Evolutionary conservation across 2,329 filamentous ascomycete genomes (phyloP).

Genomic region (Arthrobotrys conoides): DNA sequence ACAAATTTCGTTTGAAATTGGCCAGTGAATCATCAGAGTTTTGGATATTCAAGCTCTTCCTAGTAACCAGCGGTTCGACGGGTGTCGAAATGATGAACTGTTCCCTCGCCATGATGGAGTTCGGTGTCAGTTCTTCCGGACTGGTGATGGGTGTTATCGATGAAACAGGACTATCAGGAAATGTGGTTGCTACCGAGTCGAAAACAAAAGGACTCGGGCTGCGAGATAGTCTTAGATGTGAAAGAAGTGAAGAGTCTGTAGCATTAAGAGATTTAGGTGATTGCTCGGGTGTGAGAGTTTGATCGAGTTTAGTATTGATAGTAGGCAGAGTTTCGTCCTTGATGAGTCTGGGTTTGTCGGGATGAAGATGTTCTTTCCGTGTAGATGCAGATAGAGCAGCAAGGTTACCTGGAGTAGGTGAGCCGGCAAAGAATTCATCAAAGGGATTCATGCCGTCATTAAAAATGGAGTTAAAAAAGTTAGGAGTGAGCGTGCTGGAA

Average conservation of each 20-base stretch:
- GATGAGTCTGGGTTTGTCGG: constrained; percentile 39
- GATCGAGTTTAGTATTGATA: constrained; percentile 57
- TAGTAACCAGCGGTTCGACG: not conserved
- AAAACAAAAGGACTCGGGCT: constrained; percentile 58
- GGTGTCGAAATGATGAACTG: constrained; percentile 14
- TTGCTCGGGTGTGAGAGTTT: constrained; percentile 57
- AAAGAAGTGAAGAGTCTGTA: constrained; percentile 32
- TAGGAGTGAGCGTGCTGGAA: constrained; percentile 58
- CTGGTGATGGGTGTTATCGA: constrained; percentile 56
- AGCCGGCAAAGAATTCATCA: constrained; percentile 55
- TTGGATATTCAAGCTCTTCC: constrained; percentile 19
- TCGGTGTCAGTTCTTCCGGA: constrained; percentile 51
- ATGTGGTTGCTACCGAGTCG: constrained; percentile 35
- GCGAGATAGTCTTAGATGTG: constrained; percentile 40
- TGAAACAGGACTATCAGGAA: constrained; percentile 56
- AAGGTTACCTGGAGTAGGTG: constrained; percentile 21
- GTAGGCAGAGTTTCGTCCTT: constrained; percentile 53
- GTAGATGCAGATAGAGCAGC: constrained; percentile 20
- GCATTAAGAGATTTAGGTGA: constrained; percentile 51
- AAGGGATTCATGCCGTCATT: constrained; percentile 61
- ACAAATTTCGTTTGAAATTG: constrained; percentile 39
- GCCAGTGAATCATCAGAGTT: constrained; percentile 6
- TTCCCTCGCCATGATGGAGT: constrained; percentile 31
- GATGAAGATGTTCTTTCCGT: constrained; percentile 41
- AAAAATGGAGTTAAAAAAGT: constrained; percentile 60